Evolutionary conservation across 202 grass and related monocot genomes (phyloP).

Genomic region (Zoysia matrella): DNA sequence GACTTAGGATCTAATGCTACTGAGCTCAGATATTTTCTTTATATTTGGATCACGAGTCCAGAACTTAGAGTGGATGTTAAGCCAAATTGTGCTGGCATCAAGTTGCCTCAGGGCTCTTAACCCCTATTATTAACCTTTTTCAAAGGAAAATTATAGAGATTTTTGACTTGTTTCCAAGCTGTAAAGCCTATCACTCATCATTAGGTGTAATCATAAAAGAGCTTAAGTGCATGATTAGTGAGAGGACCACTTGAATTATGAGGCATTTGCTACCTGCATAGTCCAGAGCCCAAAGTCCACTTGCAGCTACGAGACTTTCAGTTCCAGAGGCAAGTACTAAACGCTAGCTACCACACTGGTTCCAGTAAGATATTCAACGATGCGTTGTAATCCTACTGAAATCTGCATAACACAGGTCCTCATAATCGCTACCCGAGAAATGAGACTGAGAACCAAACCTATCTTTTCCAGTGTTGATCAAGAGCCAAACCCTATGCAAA

Average conservation of each 20-base stretch:
- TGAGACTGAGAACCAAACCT: too few relatives aligned
- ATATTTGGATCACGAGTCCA: neutral
- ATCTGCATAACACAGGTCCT: too few relatives aligned
- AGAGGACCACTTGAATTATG: conserved; percentile 40
- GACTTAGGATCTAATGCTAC: conserved; percentile 9
- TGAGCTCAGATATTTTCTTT: neutral
- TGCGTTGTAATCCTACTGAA: too few relatives aligned
- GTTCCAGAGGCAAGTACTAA: neutral
- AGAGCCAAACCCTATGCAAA: too few relatives aligned
- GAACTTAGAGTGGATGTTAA: neutral
- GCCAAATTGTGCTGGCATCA: neutral
- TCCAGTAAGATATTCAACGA: too few relatives aligned
- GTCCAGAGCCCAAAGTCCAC: neutral
- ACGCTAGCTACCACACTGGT: too few relatives aligned
- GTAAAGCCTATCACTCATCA: conserved; percentile 49
- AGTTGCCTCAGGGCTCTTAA: neutral
- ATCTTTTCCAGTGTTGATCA: too few relatives aligned
- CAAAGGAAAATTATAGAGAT: neutral
- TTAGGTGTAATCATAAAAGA: conserved; percentile 44
- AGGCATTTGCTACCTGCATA: conserved; percentile 5
- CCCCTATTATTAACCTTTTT: neutral
- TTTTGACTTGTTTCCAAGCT: conserved; percentile 33
- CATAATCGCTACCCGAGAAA: too few relatives aligned
- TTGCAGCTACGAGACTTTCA: neutral
- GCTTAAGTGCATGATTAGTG: conserved; percentile 26